phyloP scores from a whole-genome alignment of 139 green algal genomes.

The Trebouxia sp. region DNA sequence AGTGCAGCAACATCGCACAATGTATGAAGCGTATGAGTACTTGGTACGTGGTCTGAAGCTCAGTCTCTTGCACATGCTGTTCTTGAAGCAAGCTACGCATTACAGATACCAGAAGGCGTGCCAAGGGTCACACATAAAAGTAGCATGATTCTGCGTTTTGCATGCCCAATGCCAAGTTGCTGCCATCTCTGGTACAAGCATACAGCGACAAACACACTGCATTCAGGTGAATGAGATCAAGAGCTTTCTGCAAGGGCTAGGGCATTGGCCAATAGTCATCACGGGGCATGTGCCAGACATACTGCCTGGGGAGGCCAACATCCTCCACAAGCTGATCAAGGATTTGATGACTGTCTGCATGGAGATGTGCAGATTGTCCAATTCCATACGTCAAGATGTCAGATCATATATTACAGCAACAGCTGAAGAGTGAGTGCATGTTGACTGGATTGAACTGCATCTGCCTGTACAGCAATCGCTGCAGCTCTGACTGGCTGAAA shows the following conservation, averaged over 20 bases:
- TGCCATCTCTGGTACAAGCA: too few relatives aligned
- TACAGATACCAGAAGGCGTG: too few relatives aligned
- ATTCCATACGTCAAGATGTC: constrained; percentile 6
- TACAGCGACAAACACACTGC: too few relatives aligned
- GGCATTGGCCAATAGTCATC: not conserved
- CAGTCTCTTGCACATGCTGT: too few relatives aligned
- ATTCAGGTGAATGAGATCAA: constrained; percentile 16
- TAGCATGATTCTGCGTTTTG: not conserved
- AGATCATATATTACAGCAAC: not conserved
- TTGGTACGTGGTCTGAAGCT: not conserved
- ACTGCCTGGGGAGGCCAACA: not conserved
- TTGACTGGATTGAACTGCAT: too few relatives aligned
- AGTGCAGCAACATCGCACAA: constrained; percentile 9
- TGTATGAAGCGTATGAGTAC: constrained; percentile 13
- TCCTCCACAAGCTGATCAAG: not conserved
- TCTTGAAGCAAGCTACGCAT: too few relatives aligned
- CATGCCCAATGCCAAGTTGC: too few relatives aligned
- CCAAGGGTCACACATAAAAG: not conserved
- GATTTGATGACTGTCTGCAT: constrained; percentile 18
- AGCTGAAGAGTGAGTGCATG: not conserved
- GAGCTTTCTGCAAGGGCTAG: not conserved
- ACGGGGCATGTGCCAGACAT: not conserved
- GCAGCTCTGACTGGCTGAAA: too few relatives aligned
- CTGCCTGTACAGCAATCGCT: too few relatives aligned
- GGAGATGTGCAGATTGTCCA: constrained; percentile 21